These are phyloP conservation scores for Collybia sordida DNA, from an alignment of 768 basidiomycete genomes.

Conservation along the genomic window DNA sequence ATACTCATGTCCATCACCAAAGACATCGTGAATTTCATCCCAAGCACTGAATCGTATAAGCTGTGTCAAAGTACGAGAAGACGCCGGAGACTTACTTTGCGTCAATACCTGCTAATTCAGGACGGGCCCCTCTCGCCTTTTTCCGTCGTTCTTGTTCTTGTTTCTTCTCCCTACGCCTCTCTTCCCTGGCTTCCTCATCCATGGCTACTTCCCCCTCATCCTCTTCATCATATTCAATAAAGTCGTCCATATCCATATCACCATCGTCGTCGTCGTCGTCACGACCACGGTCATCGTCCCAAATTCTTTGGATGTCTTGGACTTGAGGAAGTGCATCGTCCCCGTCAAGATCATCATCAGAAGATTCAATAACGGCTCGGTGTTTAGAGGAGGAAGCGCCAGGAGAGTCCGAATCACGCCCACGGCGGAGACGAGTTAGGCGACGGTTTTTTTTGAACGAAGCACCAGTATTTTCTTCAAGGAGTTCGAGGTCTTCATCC, in stretches of 20 bases:
- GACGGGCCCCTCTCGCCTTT: constrained; percentile 60
- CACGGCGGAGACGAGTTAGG: constrained; percentile 70
- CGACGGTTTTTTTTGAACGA: constrained; percentile 69
- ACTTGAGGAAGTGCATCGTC: constrained; percentile 54
- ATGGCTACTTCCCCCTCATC: constrained; percentile 69
- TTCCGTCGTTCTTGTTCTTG: constrained; percentile 69
- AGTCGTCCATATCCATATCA: constrained; percentile 75
- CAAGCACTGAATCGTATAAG: constrained; percentile 61
- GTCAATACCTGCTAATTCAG: constrained; percentile 78
- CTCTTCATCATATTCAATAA: constrained; percentile 81
- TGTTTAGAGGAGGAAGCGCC: constrained; percentile 60
- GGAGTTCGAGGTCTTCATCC: constrained; percentile 90
- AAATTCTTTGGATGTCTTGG: constrained; percentile 70
- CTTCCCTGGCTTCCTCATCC: constrained; percentile 77
- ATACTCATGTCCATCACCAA: constrained; percentile 95
- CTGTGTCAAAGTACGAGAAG: constrained; percentile 3
- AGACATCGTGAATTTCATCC: constrained; percentile 95
- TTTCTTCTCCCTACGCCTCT: constrained; percentile 64
- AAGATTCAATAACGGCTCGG: constrained; percentile 62
- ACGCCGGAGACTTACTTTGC: constrained; percentile 59
- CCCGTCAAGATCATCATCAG: constrained; percentile 73
- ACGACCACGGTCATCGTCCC: constrained; percentile 75
- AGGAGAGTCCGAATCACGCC: constrained; percentile 70
- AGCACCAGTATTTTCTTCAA: constrained; percentile 87
- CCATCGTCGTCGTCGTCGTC: constrained; percentile 74